Base-by-base conservation (phyloP, 2,329 filamentous ascomycete species). In the Penicillium sp. region DNA sequence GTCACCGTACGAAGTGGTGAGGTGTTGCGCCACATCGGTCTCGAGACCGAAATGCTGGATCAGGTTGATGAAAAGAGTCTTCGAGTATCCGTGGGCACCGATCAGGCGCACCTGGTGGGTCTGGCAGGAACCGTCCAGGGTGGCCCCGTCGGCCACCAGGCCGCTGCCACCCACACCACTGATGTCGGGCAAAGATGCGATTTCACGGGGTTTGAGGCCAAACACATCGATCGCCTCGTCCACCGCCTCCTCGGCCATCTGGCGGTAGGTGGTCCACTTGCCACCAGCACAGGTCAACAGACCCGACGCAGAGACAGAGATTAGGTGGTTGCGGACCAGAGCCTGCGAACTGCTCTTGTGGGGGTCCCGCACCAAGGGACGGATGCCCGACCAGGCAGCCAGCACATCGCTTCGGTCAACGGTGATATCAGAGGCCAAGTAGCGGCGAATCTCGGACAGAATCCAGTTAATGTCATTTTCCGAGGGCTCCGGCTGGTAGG, bases 11-110 rank as follows among this genome's bases (percentile, higher is more conserved):
- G 85, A 85, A 57, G 84, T 78, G 10, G 83, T 84, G 22, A 95
- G 74, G 65, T 95, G 88, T 68, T 87, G 85, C 30, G 89, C 89
- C 13, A 95, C 85, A 54, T 94, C 87, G 12, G 86, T 94, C 66
- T 95, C 89, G 39, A 95, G 69, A 47, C 87, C 87, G 59, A 86
- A 95, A 68, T 94, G 85, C 65, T 95, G 88, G 59, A 95, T 92
- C 23, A 95, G 72, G 65, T 90, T 89, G 72, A 95, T 95, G 70
- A 95, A 95, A 15, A 95, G 79, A 1, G 88, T 86, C 66, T 88
- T 88, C 64, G 82, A 88, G 70, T 82, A 93, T 37, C 87, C 86
- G 61, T 94, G 87, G 8, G 87, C 85, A 51, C 87, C 87, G 42
- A 92, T 73, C 22, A 94, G 72, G 37, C 84, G 81, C 36, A 93